These are phyloP conservation scores for Ophiocordyceps camponoti-rufipedis DNA, from an alignment of 2,329 filamentous ascomycete species.

Conservation along the genomic window DNA sequence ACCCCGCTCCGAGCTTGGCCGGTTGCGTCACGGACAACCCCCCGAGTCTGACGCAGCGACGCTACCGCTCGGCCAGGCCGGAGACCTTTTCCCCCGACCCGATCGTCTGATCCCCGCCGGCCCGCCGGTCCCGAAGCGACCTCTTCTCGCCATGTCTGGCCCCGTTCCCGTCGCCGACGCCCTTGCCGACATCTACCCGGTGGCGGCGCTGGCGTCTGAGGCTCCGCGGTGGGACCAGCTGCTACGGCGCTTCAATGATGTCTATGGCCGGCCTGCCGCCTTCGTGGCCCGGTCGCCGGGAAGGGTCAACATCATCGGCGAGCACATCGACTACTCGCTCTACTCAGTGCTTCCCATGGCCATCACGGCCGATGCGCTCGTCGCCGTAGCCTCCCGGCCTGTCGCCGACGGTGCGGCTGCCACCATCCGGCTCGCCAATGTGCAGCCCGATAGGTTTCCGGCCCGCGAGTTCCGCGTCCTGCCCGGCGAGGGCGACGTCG, in stretches of 20 bases:
- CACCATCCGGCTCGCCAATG: slow-evolving; percentile 62
- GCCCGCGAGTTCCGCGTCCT: slow-evolving; percentile 52
- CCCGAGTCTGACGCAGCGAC: too few relatives aligned
- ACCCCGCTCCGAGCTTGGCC: too few relatives aligned
- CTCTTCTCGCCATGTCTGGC: slow-evolving; percentile 22
- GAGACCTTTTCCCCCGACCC: too few relatives aligned
- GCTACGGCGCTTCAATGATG: slow-evolving; percentile 48
- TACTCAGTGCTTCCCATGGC: slow-evolving; percentile 95
- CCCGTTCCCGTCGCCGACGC: slow-evolving; percentile 57
- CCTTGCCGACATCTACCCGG: slow-evolving; percentile 68
- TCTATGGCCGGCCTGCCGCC: slow-evolving; percentile 51
- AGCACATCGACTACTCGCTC: slow-evolving; percentile 97
- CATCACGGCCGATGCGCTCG: slow-evolving; percentile 74
- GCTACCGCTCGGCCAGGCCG: too few relatives aligned
- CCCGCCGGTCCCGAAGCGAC: too few relatives aligned
- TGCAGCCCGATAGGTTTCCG: slow-evolving; percentile 58
- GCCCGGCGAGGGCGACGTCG: slow-evolving; percentile 40
- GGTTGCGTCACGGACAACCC: too few relatives aligned
- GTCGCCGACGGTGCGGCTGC: slow-evolving; percentile 28
- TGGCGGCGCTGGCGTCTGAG: slow-evolving; percentile 50
- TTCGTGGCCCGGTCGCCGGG: slow-evolving; percentile 86
- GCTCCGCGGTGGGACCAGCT: slow-evolving; percentile 59
- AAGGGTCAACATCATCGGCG: slow-evolving; percentile 93
- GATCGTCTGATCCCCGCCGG: too few relatives aligned
- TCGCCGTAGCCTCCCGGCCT: slow-evolving; percentile 51